A percentile compares a stretch with the other conserved stretches of the same genome.
phyloP scores from a whole-genome alignment of 768 basidiomycete species.

The Xerocomus spinulosus region DNA sequence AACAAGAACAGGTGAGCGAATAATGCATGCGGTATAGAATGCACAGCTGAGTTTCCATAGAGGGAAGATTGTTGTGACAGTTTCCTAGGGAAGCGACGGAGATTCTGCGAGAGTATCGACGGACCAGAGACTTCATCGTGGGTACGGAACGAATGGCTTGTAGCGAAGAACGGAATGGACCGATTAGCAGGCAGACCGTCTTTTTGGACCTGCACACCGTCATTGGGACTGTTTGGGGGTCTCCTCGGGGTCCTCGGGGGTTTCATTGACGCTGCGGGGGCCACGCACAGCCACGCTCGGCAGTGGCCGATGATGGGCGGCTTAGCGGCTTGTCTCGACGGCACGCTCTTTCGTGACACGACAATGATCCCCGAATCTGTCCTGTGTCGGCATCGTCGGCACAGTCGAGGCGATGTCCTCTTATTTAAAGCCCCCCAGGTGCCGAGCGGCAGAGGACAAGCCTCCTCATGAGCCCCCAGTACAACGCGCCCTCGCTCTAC shows the following conservation, averaged over 20 bases:
- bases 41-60: constrained; percentile 11
- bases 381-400: constrained; percentile 23
- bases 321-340: no score
- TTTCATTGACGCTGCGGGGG: neutral
- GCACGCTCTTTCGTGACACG: neutral
- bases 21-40: constrained; percentile 1
- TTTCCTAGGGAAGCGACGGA: constrained; percentile 18
- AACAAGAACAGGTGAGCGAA: constrained; percentile 50
- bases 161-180: neutral
- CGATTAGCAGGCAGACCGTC: neutral
- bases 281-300: constrained; percentile 5
- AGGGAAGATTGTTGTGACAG: constrained; percentile 30
- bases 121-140: neutral
- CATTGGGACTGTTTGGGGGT: no score
- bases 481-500: constrained; percentile 13
- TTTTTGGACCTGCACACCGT: no score
- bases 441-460: neutral
- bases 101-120: constrained; percentile 5
- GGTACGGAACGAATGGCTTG: neutral
- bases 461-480: constrained; percentile 26
- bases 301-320: constrained; percentile 1
- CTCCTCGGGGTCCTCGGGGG: constrained; percentile 5
- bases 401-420: constrained; percentile 25
- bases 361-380: constrained; percentile 19
- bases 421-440: constrained; percentile 29